Percentiles rank a stretch among this genome's conserved stretches.
Evolutionary conservation across 257 asterid genomes (phyloP).

Genomic region (Rehmannia glutinosa): DNA sequence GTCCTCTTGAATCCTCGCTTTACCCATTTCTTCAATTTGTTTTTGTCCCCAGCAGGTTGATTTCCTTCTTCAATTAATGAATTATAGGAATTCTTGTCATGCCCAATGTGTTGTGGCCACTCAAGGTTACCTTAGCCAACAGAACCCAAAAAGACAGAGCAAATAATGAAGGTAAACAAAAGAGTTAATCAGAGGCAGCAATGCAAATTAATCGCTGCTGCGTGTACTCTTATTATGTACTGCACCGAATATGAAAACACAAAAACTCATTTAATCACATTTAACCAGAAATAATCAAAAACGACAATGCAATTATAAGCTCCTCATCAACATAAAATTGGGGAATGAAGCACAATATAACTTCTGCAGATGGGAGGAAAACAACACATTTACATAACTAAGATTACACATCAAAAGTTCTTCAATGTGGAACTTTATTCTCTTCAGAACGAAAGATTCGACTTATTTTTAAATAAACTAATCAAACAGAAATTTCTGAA

Average conservation of each 20-base stretch:
- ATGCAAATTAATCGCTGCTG: neutral
- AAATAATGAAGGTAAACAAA: neutral
- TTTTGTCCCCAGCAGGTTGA: neutral
- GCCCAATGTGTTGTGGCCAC: neutral
- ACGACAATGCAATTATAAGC: neutral
- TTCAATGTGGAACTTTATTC: neutral
- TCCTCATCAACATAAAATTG: neutral
- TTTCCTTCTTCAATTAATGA: neutral
- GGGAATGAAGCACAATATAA: neutral
- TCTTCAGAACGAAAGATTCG: neutral
- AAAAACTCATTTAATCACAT: neutral
- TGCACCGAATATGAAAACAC: neutral
- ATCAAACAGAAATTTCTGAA: neutral
- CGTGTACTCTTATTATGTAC: neutral
- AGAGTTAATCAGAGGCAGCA: neutral
- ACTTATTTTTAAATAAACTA: neutral
- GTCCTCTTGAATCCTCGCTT: neutral
- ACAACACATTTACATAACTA: neutral
- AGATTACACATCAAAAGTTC: neutral
- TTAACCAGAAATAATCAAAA: neutral
- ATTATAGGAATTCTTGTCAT: neutral
- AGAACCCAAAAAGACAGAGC: neutral
- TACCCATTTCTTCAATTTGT: neutral
- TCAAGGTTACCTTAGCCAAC: neutral
- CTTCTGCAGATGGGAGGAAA: neutral